Percentiles rank a stretch among this genome's conserved stretches.
These are phyloP conservation scores for Crithidia mellificae DNA, from an alignment of 208 protist species.

Conservation along the genomic window DNA sequence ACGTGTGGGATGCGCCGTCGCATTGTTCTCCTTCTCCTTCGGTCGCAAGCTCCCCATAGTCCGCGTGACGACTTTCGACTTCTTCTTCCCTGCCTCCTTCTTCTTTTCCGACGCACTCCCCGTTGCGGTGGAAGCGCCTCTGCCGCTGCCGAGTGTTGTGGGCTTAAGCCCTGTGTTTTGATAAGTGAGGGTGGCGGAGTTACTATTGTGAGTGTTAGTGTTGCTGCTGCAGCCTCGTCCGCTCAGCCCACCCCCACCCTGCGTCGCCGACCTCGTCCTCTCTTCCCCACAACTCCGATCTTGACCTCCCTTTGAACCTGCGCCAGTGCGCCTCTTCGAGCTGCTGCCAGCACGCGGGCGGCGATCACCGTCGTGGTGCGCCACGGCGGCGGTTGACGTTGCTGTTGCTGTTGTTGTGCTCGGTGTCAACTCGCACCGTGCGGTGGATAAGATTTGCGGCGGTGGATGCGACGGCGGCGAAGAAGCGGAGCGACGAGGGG, in stretches of 20 bases:
- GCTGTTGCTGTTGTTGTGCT: too few species aligned
- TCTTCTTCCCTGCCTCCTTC: neutral
- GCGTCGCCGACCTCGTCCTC: too few species aligned
- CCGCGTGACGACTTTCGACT: neutral
- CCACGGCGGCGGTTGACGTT: neutral
- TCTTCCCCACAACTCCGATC: too few species aligned
- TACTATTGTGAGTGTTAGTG: neutral
- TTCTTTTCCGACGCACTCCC: neutral
- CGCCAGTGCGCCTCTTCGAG: too few species aligned
- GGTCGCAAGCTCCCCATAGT: neutral
- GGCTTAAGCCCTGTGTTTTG: neutral
- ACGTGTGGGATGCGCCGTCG: too few species aligned
- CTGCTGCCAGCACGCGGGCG: too few species aligned
- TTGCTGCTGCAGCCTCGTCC: neutral
- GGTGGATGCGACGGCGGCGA: slow-evolving; percentile 8
- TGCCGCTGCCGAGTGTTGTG: neutral
- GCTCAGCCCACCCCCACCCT: too few species aligned
- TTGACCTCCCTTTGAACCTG: too few species aligned
- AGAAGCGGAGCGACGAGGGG: slow-evolving; percentile 5
- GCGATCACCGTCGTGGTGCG: neutral
- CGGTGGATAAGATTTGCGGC: slow-evolving; percentile 3
- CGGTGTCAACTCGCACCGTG: slow-evolving; percentile 2
- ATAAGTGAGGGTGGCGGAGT: too few species aligned
- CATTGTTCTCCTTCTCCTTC: slow-evolving; percentile 7
- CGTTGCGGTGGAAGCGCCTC: neutral